A percentile compares a stretch with the other conserved stretches of the same genome.
Conservation (phyloP, 208 protist genomes). For the Crithidia mellificae region DNA sequence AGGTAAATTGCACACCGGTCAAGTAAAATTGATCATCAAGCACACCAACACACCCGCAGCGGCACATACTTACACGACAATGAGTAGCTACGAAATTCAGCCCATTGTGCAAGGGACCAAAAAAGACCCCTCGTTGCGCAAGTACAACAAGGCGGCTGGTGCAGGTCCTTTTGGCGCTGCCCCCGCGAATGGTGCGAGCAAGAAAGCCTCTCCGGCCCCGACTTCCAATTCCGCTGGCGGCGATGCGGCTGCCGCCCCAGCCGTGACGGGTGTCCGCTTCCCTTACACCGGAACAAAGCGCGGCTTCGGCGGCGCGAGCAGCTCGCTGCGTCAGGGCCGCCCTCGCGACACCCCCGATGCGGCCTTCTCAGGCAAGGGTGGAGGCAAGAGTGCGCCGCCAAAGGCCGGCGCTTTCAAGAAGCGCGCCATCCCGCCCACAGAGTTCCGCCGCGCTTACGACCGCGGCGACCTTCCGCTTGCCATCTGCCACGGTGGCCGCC, state of each 20-base stretch:
- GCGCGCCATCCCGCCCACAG: slow-evolving; percentile 87
- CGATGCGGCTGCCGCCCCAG: slow-evolving; percentile 17
- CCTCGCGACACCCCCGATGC: slow-evolving; percentile 58
- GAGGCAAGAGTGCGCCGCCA: slow-evolving; percentile 79
- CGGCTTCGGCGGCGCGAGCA: slow-evolving; percentile 88
- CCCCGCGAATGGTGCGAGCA: slow-evolving; percentile 47
- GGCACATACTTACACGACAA: background rate
- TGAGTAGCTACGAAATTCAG: slow-evolving; percentile 90
- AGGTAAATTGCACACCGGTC: no score
- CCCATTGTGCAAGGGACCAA: slow-evolving; percentile 88
- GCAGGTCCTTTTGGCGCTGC: slow-evolving; percentile 88
- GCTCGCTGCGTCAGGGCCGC: slow-evolving; percentile 86
- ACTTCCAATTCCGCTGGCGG: slow-evolving; percentile 6
- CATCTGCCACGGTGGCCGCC: slow-evolving; percentile 90
- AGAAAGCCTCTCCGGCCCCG: slow-evolving; percentile 36
- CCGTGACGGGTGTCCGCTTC: slow-evolving; percentile 54
- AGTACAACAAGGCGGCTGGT: slow-evolving; percentile 83
- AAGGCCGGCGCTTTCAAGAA: slow-evolving; percentile 87
- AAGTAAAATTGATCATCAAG: no score
- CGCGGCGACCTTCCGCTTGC: slow-evolving; percentile 98
- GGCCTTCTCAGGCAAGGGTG: slow-evolving; percentile 79
- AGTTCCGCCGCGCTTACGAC: slow-evolving; percentile 98
- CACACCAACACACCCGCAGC: no score
- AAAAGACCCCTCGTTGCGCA: slow-evolving; percentile 69
- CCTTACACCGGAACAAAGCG: slow-evolving; percentile 65